These are phyloP conservation scores for Jamesozyma gamospora DNA, from an alignment of 805 yeast genomes.

Conservation along the genomic window DNA sequence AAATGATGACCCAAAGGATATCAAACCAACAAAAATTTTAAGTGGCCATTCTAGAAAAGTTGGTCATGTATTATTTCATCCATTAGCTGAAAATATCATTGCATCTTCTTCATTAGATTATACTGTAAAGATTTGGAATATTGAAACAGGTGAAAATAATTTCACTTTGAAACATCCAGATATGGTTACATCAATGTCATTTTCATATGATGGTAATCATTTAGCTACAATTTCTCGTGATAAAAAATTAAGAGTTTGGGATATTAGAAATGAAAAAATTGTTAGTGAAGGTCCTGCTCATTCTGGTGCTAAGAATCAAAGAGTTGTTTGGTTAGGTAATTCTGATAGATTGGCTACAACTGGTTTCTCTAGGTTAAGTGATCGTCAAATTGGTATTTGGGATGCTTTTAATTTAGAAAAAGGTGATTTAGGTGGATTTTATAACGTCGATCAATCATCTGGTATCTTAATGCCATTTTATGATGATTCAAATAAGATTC, in stretches of 20 bases:
- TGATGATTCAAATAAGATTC: slow-evolving; percentile 69
- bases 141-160: slow-evolving; percentile 60
- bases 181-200: slow-evolving; percentile 84
- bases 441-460: slow-evolving; percentile 78
- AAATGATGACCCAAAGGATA: slow-evolving; percentile 53
- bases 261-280: slow-evolving; percentile 62
- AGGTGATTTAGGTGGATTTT: slow-evolving; percentile 87
- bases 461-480: slow-evolving; percentile 89
- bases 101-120: slow-evolving; percentile 90
- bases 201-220: slow-evolving; percentile 80
- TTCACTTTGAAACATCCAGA: slow-evolving; percentile 79
- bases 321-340: slow-evolving; percentile 87
- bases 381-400: slow-evolving; percentile 95
- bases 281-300: slow-evolving; percentile 84
- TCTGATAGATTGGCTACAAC: slow-evolving; percentile 81
- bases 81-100: slow-evolving; percentile 74
- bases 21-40: slow-evolving; percentile 59
- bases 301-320: slow-evolving; percentile 81
- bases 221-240: slow-evolving; percentile 88
- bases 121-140: slow-evolving; percentile 84
- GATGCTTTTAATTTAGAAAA: slow-evolving; percentile 58
- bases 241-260: slow-evolving; percentile 86
- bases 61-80: slow-evolving; percentile 85
- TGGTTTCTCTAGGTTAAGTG: slow-evolving; percentile 86
- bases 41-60: slow-evolving; percentile 89